These are phyloP conservation scores for Tausonia pullulans DNA, from an alignment of 1,284 basidiomycete genomes.

Conservation along the genomic window DNA sequence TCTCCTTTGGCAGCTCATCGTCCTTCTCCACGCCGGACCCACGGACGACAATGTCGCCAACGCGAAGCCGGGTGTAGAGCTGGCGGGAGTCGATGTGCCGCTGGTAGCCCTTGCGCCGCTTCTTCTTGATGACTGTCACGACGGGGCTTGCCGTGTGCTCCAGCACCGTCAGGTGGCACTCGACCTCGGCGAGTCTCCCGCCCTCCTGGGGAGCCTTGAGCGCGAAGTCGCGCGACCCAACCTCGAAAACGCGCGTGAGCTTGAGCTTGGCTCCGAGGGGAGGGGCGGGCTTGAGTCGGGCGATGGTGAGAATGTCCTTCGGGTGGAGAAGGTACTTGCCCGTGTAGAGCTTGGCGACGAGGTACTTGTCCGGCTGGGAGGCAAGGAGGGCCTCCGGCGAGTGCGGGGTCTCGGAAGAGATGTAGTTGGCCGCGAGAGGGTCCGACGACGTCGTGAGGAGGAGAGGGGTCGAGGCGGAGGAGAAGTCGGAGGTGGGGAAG, in stretches of 20 bases:
- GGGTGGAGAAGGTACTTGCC: conserved; percentile 79
- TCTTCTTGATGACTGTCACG: conserved; percentile 88
- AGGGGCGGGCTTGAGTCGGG: conserved; percentile 64
- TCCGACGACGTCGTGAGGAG: not conserved
- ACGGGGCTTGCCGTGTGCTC: conserved; percentile 92
- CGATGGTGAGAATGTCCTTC: conserved; percentile 82
- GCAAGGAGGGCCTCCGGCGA: conserved; percentile 35
- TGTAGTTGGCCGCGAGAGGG: not conserved
- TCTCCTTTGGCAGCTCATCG: conserved; percentile 6
- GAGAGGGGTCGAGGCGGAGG: conserved; percentile 12
- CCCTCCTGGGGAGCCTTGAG: conserved; percentile 38
- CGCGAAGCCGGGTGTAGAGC: conserved; percentile 78
- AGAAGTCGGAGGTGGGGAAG: conserved; percentile 22
- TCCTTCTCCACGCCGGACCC: not conserved
- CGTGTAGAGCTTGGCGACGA: conserved; percentile 78
- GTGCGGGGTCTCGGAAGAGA: conserved; percentile 18
- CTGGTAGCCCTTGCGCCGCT: conserved; percentile 90
- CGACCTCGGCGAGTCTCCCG: conserved; percentile 38
- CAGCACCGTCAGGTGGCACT: conserved; percentile 75
- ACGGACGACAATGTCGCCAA: conserved; percentile 49
- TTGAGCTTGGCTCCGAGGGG: conserved; percentile 69
- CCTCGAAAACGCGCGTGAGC: conserved; percentile 80
- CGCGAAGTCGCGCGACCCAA: conserved; percentile 92
- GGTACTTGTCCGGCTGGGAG: conserved; percentile 69
- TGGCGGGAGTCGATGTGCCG: conserved; percentile 79